A percentile compares a stretch with the other conserved stretches of the same genome.
phyloP scores from a whole-genome alignment of 2,329 filamentous ascomycete species.

The Albophoma yamanashiensis region DNA sequence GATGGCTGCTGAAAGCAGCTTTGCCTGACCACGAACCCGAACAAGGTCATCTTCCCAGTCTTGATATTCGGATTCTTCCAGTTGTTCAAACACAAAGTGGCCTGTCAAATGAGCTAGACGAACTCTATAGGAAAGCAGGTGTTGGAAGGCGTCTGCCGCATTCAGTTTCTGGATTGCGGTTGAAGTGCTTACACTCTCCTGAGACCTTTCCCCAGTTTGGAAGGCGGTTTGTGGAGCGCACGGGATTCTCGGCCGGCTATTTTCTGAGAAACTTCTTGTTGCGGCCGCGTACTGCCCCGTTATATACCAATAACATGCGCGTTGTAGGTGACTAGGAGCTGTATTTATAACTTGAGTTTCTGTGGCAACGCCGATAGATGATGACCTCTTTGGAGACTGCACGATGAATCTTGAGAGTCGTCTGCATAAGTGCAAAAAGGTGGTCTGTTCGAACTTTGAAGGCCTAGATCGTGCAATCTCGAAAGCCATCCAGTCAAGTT shows the following conservation, averaged over 20 bases:
- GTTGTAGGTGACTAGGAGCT: not conserved
- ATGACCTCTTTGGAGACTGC: not conserved
- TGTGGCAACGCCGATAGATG: not conserved
- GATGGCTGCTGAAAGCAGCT: not conserved
- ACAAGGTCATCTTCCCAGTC: not conserved
- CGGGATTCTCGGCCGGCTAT: not conserved
- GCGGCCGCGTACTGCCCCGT: not conserved
- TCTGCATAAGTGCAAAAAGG: not conserved
- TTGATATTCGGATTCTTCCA: not conserved
- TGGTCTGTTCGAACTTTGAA: not conserved
- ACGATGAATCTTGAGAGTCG: not conserved
- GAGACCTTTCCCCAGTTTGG: not conserved
- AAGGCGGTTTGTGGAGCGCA: not conserved
- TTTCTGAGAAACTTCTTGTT: not conserved
- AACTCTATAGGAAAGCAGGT: not conserved
- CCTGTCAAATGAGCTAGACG: not conserved
- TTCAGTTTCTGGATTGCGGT: not conserved
- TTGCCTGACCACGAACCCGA: not conserved
- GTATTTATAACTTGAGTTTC: not conserved
- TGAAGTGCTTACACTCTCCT: not conserved
- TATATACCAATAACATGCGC: not conserved
- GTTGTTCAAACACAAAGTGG: not conserved
- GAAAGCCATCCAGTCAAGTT: constrained; percentile 14
- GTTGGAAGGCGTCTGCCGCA: not conserved
- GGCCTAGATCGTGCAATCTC: constrained; percentile 1